These are phyloP conservation scores for Botrytis paeoniae DNA, from an alignment of 2,329 filamentous ascomycete species.

Conservation along the genomic window DNA sequence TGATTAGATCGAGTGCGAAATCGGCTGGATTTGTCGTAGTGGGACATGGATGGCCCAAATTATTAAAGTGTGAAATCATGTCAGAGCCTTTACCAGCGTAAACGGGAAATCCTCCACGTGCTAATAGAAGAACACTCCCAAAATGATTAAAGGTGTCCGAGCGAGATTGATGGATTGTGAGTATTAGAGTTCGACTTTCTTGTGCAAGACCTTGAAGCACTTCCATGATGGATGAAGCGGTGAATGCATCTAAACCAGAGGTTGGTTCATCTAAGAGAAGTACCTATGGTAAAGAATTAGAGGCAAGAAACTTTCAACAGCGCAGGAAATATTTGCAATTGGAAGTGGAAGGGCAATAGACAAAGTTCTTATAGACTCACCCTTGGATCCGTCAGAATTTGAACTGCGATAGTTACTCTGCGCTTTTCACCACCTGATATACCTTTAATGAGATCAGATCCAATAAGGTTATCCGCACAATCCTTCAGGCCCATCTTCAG, in stretches of 20 bases:
- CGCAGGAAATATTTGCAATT: neutral
- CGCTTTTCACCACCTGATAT: slow-evolving; percentile 79
- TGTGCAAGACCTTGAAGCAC: slow-evolving; percentile 67
- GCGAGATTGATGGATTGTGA: slow-evolving; percentile 76
- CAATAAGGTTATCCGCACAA: slow-evolving; percentile 72
- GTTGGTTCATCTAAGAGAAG: slow-evolving; percentile 74
- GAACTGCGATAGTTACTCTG: slow-evolving; percentile 73
- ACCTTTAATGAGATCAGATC: slow-evolving; percentile 69
- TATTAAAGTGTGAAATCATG: slow-evolving; percentile 64
- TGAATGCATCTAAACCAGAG: slow-evolving; percentile 74
- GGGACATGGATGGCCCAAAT: slow-evolving; percentile 62
- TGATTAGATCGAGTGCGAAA: slow-evolving; percentile 74
- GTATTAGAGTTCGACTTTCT: slow-evolving; percentile 69
- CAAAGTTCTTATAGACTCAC: slow-evolving; percentile 67
- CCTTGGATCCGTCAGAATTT: slow-evolving; percentile 72
- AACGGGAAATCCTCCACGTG: slow-evolving; percentile 64
- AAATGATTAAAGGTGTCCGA: slow-evolving; percentile 71
- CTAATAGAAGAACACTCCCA: slow-evolving; percentile 67
- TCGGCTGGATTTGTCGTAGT: slow-evolving; percentile 72
- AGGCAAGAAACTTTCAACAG: neutral
- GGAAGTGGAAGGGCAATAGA: neutral
- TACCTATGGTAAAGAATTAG: slow-evolving; percentile 40
- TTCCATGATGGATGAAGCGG: slow-evolving; percentile 72
- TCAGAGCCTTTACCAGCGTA: slow-evolving; percentile 61
- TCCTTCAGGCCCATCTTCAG: slow-evolving; percentile 75